Base-by-base conservation (phyloP, 371 early-diverging fungal species). In the Quaeritorhiza haematococci region DNA sequence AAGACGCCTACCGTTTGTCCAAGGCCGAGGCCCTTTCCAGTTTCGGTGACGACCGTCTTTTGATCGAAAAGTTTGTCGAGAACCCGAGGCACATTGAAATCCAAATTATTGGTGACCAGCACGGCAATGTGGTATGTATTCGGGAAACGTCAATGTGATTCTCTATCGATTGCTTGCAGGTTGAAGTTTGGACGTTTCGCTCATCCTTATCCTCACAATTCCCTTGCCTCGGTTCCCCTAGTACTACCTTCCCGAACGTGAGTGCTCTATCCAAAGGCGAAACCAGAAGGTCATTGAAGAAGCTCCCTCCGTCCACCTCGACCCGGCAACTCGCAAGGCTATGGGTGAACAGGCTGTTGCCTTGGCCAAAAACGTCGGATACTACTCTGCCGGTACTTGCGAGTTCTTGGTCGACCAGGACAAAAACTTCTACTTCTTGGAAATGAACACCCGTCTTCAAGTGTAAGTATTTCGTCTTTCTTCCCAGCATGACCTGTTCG, bases 201-300 rank as follows among this genome's bases (percentile, higher is more conserved):
- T n/a, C n/a, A n/a, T n/a, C n/a, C n/a, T n/a, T n/a, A n/a, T n/a
- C n/a, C n/a, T n/a, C n/a, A n/a, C n/a, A n/a, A n/a, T n/a, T n/a
- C n/a, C n/a, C n/a, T n/a, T n/a, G n/a, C 41, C n/a, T n/a, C n/a
- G n/a, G n/a, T 15, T 30, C 17, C 29, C n/a, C 53, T 68, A 73
- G 71, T 76, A 89, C 28, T 92, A 92, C 62, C 69, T 96, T 46
- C 92, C 92, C 1, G 94, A 87, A 83, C 66, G 94, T 88, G 99
- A 99, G 75, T 99, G 99, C 74, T 96, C 98, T 13, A 92, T 98
- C 44, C 99, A 99, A 79, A 86, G 99, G 60, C 88, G 99, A 58
- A 95, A 98, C 72, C 99, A 84, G 57, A 83, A 84, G 56, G 74
- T 77, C 28, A 66, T 77, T 52, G 78, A 77, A 56, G 78, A 77